A percentile compares a stretch with the other conserved stretches of the same genome.
Conservation (phyloP, 331 rosid genomes). For the Dryas integrifolia region DNA sequence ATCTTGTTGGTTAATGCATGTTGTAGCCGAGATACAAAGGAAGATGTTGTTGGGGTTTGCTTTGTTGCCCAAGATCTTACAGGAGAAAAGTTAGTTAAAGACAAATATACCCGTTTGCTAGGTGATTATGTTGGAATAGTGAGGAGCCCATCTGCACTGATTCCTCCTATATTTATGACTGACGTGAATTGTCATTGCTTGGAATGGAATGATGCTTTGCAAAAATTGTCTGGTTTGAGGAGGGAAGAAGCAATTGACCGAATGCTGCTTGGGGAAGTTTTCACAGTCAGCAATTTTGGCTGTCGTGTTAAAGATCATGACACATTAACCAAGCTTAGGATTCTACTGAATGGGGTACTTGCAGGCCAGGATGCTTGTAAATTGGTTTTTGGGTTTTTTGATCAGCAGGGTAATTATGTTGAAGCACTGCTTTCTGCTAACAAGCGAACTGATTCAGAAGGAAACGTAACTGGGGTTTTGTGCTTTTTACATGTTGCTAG, state of each 20-base stretch:
- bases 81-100: constrained; percentile 30
- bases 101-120: constrained; percentile 41
- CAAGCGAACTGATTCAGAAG: constrained; percentile 35
- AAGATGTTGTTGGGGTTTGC: constrained; percentile 39
- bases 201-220: constrained; percentile 50
- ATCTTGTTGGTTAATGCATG: constrained; percentile 42
- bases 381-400: constrained; percentile 38
- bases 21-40: constrained; percentile 41
- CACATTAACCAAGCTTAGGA: constrained; percentile 40
- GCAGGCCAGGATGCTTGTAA: constrained; percentile 35
- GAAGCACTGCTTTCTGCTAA: constrained; percentile 41
- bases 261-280: constrained; percentile 46
- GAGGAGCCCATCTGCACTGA: constrained; percentile 43
- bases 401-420: constrained; percentile 33
- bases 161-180: constrained; percentile 48
- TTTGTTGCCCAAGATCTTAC: constrained; percentile 47
- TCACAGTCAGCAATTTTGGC: constrained; percentile 36
- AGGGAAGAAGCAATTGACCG: constrained; percentile 38
- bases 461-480: constrained; percentile 39
- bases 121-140: constrained; percentile 46
- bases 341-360: constrained; percentile 33
- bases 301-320: constrained; percentile 42
- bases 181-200: constrained; percentile 40
- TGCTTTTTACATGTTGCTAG: constrained; percentile 44
- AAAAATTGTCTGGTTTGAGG: constrained; percentile 40